Conservation (phyloP, 2,329 filamentous ascomycete species). For the Alternaria viburni region DNA sequence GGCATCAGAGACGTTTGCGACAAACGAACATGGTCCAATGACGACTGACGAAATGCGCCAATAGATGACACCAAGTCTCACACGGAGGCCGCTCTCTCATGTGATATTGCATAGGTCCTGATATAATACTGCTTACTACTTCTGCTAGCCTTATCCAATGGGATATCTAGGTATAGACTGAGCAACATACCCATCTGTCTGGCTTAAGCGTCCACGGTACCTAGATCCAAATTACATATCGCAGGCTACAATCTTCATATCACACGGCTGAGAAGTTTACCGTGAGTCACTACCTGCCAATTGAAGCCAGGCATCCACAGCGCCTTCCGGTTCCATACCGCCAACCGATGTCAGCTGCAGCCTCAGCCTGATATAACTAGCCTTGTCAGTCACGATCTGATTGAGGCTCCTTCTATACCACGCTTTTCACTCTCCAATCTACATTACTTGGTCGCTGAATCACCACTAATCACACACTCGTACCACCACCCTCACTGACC, state of each 20-base stretch:
- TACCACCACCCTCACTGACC: not conserved
- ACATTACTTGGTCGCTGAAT: not conserved
- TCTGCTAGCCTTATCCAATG: not conserved
- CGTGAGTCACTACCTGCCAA: not conserved
- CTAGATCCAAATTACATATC: not conserved
- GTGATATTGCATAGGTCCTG: not conserved
- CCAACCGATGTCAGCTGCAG: slow-evolving; percentile 2
- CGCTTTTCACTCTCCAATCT: not conserved
- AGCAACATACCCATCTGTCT: not conserved
- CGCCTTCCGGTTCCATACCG: not conserved
- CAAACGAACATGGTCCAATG: not conserved
- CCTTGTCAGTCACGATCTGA: not conserved
- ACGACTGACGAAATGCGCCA: not conserved
- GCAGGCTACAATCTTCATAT: not conserved
- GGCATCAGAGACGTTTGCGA: not conserved
- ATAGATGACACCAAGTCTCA: not conserved
- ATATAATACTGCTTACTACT: not conserved
- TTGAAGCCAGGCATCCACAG: slow-evolving; percentile 2
- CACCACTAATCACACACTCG: not conserved
- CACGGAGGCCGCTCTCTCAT: not conserved
- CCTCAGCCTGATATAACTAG: not conserved
- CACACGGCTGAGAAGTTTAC: not conserved
- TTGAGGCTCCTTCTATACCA: not conserved
- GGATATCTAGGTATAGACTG: not conserved
- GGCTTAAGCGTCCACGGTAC: not conserved